Conservation (phyloP, 371 early-diverging fungal genomes). For the Mortierella sp. region DNA sequence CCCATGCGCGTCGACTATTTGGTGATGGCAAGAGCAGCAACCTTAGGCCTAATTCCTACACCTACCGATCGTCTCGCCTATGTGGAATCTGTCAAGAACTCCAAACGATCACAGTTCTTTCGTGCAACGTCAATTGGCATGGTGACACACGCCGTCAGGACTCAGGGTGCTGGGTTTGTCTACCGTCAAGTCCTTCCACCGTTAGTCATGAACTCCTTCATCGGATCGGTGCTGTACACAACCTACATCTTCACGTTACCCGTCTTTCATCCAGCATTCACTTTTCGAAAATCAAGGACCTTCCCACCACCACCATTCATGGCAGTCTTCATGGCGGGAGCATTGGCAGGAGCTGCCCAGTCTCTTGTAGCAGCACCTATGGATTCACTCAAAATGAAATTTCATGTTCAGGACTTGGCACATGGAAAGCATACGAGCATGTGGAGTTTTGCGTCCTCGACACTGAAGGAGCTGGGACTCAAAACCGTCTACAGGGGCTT, state of each 20-base stretch:
- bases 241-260: conserved; percentile 70
- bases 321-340: conserved; percentile 73
- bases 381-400: conserved; percentile 78
- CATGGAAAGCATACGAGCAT: conserved; percentile 74
- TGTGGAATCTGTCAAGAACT: conserved; percentile 6
- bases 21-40: conserved; percentile 75
- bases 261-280: conserved; percentile 66
- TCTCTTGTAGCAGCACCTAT: conserved; percentile 80
- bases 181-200: conserved; percentile 81
- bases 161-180: conserved; percentile 67
- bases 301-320: conserved; percentile 70
- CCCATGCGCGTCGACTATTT: conserved; percentile 84
- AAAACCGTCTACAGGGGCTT: conserved; percentile 78
- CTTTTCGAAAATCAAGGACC: conserved; percentile 64
- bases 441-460: conserved; percentile 72
- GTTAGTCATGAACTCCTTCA: conserved; percentile 75
- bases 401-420: conserved; percentile 78
- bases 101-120: conserved; percentile 55
- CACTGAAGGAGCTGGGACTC: conserved; percentile 70
- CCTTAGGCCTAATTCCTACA: conserved; percentile 60
- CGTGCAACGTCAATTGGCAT: conserved; percentile 80
- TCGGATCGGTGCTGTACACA: conserved; percentile 76
- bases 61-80: conserved; percentile 46
- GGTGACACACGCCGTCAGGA: conserved; percentile 72
- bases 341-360: conserved; percentile 79